Conservation (phyloP, 2,329 filamentous ascomycete genomes). For the Lecanosticta acicola region DNA sequence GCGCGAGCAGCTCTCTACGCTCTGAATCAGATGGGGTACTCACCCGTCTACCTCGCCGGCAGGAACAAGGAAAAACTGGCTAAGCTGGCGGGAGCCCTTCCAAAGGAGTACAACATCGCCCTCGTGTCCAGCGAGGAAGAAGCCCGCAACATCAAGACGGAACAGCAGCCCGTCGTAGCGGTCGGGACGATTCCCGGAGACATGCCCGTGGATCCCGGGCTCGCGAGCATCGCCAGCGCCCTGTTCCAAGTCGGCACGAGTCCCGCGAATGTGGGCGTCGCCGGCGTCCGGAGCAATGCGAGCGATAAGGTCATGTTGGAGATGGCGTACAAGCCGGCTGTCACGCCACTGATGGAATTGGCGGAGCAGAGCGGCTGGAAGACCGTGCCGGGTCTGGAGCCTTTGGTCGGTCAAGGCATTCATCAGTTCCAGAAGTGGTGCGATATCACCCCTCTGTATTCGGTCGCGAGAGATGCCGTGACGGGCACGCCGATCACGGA, state of each 20-base stretch:
- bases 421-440: constrained; percentile 80
- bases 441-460: constrained; percentile 67
- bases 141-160: constrained; percentile 42
- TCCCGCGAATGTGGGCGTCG: constrained; percentile 31
- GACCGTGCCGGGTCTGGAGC: constrained; percentile 81
- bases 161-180: constrained; percentile 60
- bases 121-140: constrained; percentile 54
- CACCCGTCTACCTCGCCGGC: constrained; percentile 80
- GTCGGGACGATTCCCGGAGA: constrained; percentile 91
- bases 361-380: constrained; percentile 71
- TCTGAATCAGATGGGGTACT: constrained; percentile 74
- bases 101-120: constrained; percentile 62
- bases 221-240: constrained; percentile 59
- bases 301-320: constrained; percentile 66
- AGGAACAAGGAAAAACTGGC: constrained; percentile 65
- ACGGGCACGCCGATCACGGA: constrained; percentile 24
- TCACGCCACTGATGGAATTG: constrained; percentile 79
- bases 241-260: constrained; percentile 48
- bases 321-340: constrained; percentile 90
- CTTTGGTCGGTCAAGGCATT: constrained; percentile 75
- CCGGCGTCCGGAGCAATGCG: constrained; percentile 32
- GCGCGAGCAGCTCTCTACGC: constrained; percentile 87
- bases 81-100: constrained; percentile 66
- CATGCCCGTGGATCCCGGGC: constrained; percentile 66
- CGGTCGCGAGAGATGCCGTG: constrained; percentile 55